These are phyloP conservation scores for Akanthomyces dipterigenus DNA, from an alignment of 2,329 filamentous ascomycete species.

Conservation along the genomic window DNA sequence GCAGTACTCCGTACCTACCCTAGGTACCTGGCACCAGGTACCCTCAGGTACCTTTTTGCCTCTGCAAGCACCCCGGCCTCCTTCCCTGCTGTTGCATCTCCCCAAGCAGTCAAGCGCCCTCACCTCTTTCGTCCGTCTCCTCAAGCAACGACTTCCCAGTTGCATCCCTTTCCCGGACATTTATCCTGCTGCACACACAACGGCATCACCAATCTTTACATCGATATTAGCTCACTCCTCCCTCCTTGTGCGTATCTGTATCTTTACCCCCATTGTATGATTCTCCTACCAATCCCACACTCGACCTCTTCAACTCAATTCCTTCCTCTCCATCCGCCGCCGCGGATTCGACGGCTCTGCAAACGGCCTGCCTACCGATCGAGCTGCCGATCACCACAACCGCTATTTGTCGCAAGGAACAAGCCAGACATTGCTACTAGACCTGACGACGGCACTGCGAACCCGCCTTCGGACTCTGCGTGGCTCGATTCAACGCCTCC, in stretches of 20 bases:
- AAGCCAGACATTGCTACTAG: not conserved
- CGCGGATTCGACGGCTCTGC: not conserved
- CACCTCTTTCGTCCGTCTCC: not conserved
- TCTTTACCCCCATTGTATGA: not conserved
- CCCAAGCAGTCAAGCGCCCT: not conserved
- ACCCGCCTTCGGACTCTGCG: not conserved
- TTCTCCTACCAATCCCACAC: not conserved
- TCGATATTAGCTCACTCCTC: not conserved
- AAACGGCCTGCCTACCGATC: not conserved
- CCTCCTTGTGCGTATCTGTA: not conserved
- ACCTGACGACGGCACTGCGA: not conserved
- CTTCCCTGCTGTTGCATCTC: not conserved
- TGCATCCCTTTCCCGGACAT: not conserved
- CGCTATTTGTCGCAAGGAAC: not conserved
- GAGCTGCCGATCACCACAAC: not conserved
- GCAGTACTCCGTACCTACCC: no score
- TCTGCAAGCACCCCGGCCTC: not conserved
- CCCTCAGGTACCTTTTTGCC: not conserved
- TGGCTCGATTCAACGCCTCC: not conserved
- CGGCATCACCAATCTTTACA: not conserved
- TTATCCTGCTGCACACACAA: not conserved
- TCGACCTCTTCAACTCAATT: not conserved
- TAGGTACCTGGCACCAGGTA: not conserved
- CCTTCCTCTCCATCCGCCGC: not conserved
- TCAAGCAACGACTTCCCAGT: constrained; percentile 7